Evolutionary conservation across 2,329 filamentous ascomycete genomes (phyloP).

Genomic region (Xylariaceae sp.): DNA sequence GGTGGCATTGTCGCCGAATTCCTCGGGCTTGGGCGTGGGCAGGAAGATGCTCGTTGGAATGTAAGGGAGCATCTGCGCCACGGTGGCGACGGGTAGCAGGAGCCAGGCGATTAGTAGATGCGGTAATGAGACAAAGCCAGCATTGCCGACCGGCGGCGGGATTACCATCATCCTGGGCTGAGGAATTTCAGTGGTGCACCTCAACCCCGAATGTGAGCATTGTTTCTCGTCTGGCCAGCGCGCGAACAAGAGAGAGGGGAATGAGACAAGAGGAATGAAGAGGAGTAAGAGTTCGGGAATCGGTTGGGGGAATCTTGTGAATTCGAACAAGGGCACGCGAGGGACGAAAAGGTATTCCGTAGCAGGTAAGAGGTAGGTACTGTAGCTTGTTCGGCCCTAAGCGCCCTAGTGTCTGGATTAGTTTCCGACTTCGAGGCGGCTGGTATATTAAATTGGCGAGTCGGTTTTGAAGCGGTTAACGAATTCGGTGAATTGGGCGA

Average conservation of each 20-base stretch:
- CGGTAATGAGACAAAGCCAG: slow-evolving; percentile 20
- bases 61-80: slow-evolving; percentile 61
- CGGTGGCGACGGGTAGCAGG: slow-evolving; percentile 21
- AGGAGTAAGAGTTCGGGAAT: neutral
- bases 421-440: neutral
- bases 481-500: neutral
- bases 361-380: neutral
- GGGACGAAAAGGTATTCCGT: too few species aligned
- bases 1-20: slow-evolving; percentile 28
- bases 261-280: slow-evolving; percentile 4
- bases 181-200: slow-evolving; percentile 26
- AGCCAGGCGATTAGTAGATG: slow-evolving; percentile 17
- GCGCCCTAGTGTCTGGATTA: neutral
- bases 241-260: neutral
- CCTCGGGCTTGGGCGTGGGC: slow-evolving; percentile 41
- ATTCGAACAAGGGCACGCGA: too few species aligned
- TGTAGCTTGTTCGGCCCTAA: neutral
- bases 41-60: slow-evolving; percentile 69
- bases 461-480: neutral
- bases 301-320: too few species aligned
- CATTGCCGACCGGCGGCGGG: slow-evolving; percentile 24
- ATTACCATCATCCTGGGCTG: slow-evolving; percentile 21
- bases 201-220: slow-evolving; percentile 25
- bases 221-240: slow-evolving; percentile 12
- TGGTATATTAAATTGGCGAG: neutral